A percentile compares a stretch with the other conserved stretches of the same genome.
Evolutionary conservation across 139 green algal genomes (phyloP).

Genomic region (Trebouxia sp.): DNA sequence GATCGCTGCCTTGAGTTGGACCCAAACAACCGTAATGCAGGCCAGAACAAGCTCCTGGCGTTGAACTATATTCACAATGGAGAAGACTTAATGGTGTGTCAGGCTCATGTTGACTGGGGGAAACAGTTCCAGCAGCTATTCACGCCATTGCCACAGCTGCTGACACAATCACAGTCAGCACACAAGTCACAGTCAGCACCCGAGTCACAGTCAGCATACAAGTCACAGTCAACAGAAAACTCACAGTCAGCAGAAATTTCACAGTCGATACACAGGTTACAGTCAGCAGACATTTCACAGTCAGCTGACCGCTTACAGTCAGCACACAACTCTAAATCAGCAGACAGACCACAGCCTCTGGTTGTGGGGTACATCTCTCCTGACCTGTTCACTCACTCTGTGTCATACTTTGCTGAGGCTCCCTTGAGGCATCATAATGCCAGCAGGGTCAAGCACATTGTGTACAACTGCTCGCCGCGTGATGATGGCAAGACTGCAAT

Average conservation of each 20-base stretch:
- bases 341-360: conserved; percentile 15
- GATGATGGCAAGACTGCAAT: conserved; percentile 82
- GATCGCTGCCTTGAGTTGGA: conserved; percentile 67
- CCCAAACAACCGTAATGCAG: conserved; percentile 70
- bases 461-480: conserved; percentile 62
- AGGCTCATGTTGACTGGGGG: conserved; percentile 65
- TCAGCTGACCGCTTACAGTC: neutral
- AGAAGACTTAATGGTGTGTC: neutral
- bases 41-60: conserved; percentile 83
- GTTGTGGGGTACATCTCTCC: conserved; percentile 93
- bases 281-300: neutral
- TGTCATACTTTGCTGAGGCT: conserved; percentile 96
- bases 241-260: neutral
- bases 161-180: neutral
- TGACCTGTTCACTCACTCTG: conserved; percentile 94
- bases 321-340: neutral
- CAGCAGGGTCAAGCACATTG: conserved; percentile 44
- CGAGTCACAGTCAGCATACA: no score
- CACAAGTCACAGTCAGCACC: neutral
- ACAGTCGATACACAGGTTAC: neutral
- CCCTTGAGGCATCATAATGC: conserved; percentile 70
- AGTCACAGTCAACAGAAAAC: neutral
- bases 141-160: conserved; percentile 53
- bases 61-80: conserved; percentile 86
- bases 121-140: conserved; percentile 59